phyloP scores from a whole-genome alignment of 768 basidiomycete species.

The Amanita thiersii region DNA sequence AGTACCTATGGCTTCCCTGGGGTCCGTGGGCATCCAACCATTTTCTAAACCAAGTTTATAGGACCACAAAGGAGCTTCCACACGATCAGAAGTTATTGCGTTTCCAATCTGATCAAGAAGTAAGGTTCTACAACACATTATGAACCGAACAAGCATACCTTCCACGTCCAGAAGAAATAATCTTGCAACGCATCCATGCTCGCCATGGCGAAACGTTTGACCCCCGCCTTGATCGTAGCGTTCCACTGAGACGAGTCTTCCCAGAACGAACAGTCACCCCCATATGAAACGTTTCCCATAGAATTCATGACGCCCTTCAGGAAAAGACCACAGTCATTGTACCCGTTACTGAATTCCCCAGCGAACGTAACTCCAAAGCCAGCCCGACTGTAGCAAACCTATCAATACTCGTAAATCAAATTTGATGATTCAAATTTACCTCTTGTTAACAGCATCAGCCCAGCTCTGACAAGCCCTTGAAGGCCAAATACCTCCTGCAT shows the following conservation, averaged over 20 bases:
- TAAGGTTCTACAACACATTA: neutral
- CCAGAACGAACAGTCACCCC: constrained; percentile 23
- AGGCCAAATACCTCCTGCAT: constrained; percentile 38
- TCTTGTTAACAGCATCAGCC: constrained; percentile 48
- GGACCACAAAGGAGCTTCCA: constrained; percentile 42
- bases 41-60: constrained; percentile 33
- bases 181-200: constrained; percentile 29
- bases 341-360: constrained; percentile 69
- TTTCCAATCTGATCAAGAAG: constrained; percentile 22
- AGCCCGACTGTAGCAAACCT: constrained; percentile 20
- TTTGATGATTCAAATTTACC: constrained; percentile 20
- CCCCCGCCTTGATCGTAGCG: constrained; percentile 21
- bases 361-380: constrained; percentile 62
- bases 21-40: constrained; percentile 47
- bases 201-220: constrained; percentile 50
- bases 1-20: constrained; percentile 40
- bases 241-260: constrained; percentile 55
- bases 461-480: constrained; percentile 45
- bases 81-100: constrained; percentile 22
- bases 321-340: constrained; percentile 50
- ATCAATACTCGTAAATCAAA: constrained; percentile 16
- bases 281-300: constrained; percentile 25
- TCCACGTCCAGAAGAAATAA: constrained; percentile 42
- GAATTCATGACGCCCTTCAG: constrained; percentile 15
- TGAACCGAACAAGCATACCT: constrained; percentile 14